These are phyloP conservation scores for Phylloporus sp. DNA, from an alignment of 768 basidiomycete genomes.

Conservation along the genomic window DNA sequence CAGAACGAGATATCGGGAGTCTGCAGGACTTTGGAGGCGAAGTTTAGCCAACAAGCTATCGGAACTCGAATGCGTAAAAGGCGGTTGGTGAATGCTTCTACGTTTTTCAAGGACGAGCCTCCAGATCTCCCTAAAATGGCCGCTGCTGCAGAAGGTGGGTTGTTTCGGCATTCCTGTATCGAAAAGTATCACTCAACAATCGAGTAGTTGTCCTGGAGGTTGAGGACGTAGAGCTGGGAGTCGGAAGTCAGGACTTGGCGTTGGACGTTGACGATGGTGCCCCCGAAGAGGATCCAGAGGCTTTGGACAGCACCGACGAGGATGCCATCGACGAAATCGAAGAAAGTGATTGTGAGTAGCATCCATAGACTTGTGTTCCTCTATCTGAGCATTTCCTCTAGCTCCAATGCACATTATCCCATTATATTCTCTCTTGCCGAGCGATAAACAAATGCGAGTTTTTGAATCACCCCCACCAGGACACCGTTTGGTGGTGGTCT, in stretches of 20 bases:
- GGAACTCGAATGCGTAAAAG: slow-evolving; percentile 45
- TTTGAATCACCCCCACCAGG: slow-evolving; percentile 82
- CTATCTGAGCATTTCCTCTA: slow-evolving; percentile 28
- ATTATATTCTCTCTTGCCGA: slow-evolving; percentile 87
- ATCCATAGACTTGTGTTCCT: slow-evolving; percentile 5
- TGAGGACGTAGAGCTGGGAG: slow-evolving; percentile 76
- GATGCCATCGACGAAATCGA: slow-evolving; percentile 52
- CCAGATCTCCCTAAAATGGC: slow-evolving; percentile 12
- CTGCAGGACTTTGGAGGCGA: slow-evolving; percentile 75
- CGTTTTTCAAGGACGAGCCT: slow-evolving; percentile 26
- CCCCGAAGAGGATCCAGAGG: slow-evolving; percentile 68
- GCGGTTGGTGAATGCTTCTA: slow-evolving; percentile 22
- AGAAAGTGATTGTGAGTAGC: slow-evolving; percentile 58
- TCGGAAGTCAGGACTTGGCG: slow-evolving; percentile 46
- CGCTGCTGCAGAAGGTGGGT: slow-evolving; percentile 19
- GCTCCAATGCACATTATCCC: slow-evolving; percentile 94
- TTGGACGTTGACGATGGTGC: slow-evolving; percentile 63
- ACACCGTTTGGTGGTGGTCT: slow-evolving; percentile 84
- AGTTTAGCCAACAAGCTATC: slow-evolving; percentile 66
- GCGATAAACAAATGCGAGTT: slow-evolving; percentile 92
- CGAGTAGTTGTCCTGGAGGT: slow-evolving; percentile 66
- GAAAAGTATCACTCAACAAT: neutral
- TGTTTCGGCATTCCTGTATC: neutral
- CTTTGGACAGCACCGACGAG: slow-evolving; percentile 71
- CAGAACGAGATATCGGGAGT: slow-evolving; percentile 92